phyloP scores from a whole-genome alignment of 2,329 filamentous ascomycete genomes.

The Fusarium anguioides region DNA sequence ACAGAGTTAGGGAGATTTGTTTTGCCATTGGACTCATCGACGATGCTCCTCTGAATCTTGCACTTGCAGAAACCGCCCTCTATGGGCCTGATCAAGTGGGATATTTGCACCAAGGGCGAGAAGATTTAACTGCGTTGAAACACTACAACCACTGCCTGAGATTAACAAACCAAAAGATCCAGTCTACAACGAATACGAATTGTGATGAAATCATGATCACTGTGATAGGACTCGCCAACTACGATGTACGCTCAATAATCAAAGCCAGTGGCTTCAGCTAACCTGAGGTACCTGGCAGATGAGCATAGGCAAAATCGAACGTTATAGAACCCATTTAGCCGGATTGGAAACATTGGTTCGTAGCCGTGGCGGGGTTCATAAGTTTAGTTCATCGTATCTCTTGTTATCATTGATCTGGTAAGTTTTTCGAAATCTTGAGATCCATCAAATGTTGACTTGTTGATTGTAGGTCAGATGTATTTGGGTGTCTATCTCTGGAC shows the following conservation, averaged over 20 bases:
- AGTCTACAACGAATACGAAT: background rate
- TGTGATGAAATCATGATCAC: background rate
- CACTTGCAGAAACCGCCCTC: background rate
- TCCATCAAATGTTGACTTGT: background rate
- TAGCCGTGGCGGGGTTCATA: background rate
- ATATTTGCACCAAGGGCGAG: background rate
- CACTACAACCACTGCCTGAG: background rate
- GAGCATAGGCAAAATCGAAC: conserved; percentile 3
- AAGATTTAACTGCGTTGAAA: background rate
- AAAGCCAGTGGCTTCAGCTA: background rate
- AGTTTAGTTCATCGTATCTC: background rate
- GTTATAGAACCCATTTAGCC: background rate
- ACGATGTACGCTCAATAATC: background rate
- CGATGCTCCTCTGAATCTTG: background rate
- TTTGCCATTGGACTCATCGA: conserved; percentile 6
- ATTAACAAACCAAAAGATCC: background rate
- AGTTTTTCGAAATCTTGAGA: background rate
- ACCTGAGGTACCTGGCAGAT: background rate
- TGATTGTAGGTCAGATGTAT: conserved; percentile 3
- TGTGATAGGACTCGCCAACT: conserved; percentile 4
- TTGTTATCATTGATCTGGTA: background rate
- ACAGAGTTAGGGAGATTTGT: conserved; percentile 4
- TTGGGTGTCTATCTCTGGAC: conserved; percentile 1
- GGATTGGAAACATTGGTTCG: conserved; percentile 1
- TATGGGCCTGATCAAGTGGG: background rate